Conservation (phyloP, 2,329 filamentous ascomycete genomes). For the Hypoxylon sp. region DNA sequence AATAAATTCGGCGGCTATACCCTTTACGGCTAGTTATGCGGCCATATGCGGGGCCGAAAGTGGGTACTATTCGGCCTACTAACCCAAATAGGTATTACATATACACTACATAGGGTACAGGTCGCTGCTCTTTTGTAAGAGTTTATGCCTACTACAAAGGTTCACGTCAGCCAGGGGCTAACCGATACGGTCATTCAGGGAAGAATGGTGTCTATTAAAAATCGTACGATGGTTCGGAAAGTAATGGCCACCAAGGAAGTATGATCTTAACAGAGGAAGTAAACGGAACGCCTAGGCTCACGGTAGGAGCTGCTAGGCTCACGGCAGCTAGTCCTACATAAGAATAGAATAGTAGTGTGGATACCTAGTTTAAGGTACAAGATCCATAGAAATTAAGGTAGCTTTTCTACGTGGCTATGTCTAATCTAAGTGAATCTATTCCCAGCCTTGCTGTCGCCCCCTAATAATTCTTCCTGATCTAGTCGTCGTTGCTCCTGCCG, state of each 20-base stretch:
- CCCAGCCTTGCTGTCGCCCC: too few species aligned
- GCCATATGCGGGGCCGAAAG: background rate
- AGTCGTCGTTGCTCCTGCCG: too few species aligned
- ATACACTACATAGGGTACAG: background rate
- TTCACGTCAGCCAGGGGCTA: background rate
- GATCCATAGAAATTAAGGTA: too few species aligned
- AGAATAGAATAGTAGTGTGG: too few species aligned
- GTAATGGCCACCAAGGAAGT: background rate
- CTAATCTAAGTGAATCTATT: too few species aligned
- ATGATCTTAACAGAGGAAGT: background rate
- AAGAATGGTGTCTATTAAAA: background rate
- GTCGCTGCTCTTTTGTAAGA: background rate
- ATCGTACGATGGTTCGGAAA: background rate
- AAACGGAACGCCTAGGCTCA: too few species aligned
- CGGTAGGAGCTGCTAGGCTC: too few species aligned
- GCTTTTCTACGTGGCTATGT: too few species aligned
- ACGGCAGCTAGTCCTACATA: too few species aligned
- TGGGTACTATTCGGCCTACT: background rate
- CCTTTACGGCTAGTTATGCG: background rate
- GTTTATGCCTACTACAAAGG: background rate
- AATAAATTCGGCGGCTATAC: background rate
- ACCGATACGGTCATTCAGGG: background rate
- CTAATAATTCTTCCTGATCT: too few species aligned
- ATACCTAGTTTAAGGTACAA: too few species aligned
- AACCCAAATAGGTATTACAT: background rate